Percentiles rank a stretch among this genome's conserved stretches.
These are phyloP conservation scores for Diaporthe sp. DNA, from an alignment of 2,329 filamentous ascomycete species.

Conservation along the genomic window DNA sequence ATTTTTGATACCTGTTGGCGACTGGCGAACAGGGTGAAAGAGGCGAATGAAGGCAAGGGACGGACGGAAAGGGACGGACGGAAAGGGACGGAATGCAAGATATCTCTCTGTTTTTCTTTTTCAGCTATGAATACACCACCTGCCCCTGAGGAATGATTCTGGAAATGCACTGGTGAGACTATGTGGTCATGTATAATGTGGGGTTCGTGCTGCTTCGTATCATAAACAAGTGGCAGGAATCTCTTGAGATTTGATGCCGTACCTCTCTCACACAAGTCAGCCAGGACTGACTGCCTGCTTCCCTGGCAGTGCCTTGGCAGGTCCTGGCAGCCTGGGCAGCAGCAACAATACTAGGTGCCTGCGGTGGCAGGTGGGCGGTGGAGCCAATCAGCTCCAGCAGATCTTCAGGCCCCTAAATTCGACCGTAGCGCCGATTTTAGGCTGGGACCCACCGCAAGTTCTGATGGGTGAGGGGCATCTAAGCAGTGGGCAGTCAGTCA, in stretches of 20 bases:
- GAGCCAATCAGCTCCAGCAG: constrained; percentile 31
- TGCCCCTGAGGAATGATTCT: constrained; percentile 11
- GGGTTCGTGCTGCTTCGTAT: neutral
- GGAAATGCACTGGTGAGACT: neutral
- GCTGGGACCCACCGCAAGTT: constrained; percentile 38
- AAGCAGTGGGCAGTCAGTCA: constrained; percentile 27
- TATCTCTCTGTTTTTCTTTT: constrained; percentile 16
- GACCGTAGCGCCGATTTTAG: constrained; percentile 27
- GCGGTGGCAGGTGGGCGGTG: neutral
- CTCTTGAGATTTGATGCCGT: neutral
- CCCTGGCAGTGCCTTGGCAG: neutral
- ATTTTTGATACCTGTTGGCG: neutral
- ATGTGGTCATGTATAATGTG: neutral
- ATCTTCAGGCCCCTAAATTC: constrained; percentile 22
- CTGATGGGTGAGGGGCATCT: constrained; percentile 39
- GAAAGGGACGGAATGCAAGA: constrained; percentile 8
- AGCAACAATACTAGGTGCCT: neutral
- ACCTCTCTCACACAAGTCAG: neutral
- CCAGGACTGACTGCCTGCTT: too few relatives aligned
- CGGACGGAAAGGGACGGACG: constrained; percentile 5
- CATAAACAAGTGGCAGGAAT: constrained; percentile 4
- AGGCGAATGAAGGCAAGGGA: neutral
- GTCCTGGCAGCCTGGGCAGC: constrained; percentile 3
- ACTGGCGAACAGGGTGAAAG: constrained; percentile 17
- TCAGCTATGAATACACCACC: constrained; percentile 36